These are phyloP conservation scores for Solanum appendiculatum DNA, from an alignment of 257 asterid species.

Conservation along the genomic window DNA sequence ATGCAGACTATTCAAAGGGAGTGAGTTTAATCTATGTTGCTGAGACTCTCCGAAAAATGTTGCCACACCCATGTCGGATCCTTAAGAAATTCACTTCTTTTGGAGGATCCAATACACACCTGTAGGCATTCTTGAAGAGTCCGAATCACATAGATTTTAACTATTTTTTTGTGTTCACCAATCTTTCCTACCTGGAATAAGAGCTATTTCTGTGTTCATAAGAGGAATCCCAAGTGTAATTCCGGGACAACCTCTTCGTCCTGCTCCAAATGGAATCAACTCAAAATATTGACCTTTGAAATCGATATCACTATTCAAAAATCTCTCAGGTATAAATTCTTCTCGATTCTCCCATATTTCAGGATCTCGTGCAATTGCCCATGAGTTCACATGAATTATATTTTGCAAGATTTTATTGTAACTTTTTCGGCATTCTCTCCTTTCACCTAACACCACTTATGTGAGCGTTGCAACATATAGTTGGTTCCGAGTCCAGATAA, in stretches of 20 bases:
- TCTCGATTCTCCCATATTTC: too few species aligned
- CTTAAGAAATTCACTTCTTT: background rate
- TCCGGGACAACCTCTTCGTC: too few species aligned
- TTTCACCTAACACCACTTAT: background rate
- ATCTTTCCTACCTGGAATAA: conserved; percentile 47
- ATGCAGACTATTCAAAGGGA: background rate
- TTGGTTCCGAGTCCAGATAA: background rate
- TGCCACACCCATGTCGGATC: background rate
- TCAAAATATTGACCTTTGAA: too few species aligned
- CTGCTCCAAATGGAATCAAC: too few species aligned
- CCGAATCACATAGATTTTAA: background rate
- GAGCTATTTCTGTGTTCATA: conserved; percentile 38
- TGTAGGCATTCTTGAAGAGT: background rate
- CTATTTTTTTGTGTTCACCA: background rate
- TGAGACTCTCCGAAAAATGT: background rate
- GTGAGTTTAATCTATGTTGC: background rate
- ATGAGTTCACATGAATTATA: too few species aligned
- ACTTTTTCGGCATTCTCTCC: background rate
- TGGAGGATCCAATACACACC: background rate
- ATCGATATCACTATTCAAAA: too few species aligned
- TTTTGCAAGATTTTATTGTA: background rate
- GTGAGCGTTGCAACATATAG: background rate
- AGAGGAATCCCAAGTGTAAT: background rate
- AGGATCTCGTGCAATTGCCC: too few species aligned
- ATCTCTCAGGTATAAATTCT: too few species aligned